phyloP scores from a whole-genome alignment of 1,139 yeast species.

The Geotrichum carabidarum region DNA sequence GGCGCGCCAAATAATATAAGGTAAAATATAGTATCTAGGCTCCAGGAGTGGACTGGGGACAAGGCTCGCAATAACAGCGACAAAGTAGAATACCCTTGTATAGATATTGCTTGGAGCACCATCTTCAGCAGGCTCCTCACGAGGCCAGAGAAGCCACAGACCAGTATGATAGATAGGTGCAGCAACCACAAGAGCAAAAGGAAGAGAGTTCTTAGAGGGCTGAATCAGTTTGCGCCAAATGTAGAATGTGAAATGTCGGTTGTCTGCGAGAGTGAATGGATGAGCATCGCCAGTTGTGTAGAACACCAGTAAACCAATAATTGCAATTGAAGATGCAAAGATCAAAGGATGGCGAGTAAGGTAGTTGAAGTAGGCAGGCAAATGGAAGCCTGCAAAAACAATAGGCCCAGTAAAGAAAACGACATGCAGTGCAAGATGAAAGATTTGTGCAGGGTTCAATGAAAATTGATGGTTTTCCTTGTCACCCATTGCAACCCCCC shows the following conservation, averaged over 20 bases:
- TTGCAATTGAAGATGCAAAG: background rate
- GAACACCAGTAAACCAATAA: constrained; percentile 1
- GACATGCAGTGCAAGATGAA: constrained; percentile 67
- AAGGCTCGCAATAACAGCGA: constrained; percentile 55
- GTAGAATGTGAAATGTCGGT: constrained; percentile 88
- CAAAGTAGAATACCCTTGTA: constrained; percentile 1
- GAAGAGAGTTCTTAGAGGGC: constrained; percentile 27
- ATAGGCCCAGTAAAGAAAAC: constrained; percentile 61
- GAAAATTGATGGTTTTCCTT: constrained; percentile 74
- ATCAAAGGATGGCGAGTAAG: constrained; percentile 1
- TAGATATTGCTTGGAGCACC: background rate
- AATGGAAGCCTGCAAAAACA: constrained; percentile 13
- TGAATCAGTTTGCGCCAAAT: constrained; percentile 55
- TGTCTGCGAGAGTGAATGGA: constrained; percentile 89
- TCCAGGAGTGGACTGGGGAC: constrained; percentile 90
- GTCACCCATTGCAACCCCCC: constrained; percentile 83
- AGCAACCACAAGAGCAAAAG: constrained; percentile 11
- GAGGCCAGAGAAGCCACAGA: constrained; percentile 9
- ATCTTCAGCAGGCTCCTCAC: background rate
- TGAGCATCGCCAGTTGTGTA: constrained; percentile 47
- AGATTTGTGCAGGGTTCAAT: constrained; percentile 71
- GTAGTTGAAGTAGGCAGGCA: background rate
- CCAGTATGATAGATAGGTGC: constrained; percentile 15
- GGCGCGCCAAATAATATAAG: constrained; percentile 65
- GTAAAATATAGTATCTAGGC: constrained; percentile 85